Conservation (phyloP, 139 green algal species). For the Picochlorum sp. region DNA sequence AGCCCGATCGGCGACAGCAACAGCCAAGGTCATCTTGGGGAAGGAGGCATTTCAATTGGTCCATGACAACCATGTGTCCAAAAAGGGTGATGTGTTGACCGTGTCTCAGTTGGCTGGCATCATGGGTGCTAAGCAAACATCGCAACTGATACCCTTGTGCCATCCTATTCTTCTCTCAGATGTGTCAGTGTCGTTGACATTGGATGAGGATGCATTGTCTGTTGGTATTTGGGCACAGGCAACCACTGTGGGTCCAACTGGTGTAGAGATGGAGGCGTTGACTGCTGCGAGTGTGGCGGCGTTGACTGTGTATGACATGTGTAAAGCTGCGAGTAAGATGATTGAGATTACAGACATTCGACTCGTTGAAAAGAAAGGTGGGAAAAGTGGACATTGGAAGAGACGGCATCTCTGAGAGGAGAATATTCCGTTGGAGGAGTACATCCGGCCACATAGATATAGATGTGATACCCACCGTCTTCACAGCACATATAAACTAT, state of each 20-base stretch:
- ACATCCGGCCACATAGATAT: too few species aligned
- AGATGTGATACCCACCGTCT: too few species aligned
- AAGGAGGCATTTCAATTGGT: constrained; percentile 53
- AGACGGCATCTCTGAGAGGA: background rate
- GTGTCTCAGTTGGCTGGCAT: constrained; percentile 83
- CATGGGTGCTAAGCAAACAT: constrained; percentile 81
- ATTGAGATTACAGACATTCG: constrained; percentile 65
- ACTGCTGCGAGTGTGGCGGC: constrained; percentile 70
- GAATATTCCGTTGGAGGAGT: too few species aligned
- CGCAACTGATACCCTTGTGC: constrained; percentile 80
- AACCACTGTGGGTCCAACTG: constrained; percentile 51
- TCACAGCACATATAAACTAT: too few species aligned
- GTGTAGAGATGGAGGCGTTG: constrained; percentile 98
- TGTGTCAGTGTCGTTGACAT: constrained; percentile 55
- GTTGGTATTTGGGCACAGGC: constrained; percentile 53
- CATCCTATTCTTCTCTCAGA: constrained; percentile 64
- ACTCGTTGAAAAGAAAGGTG: constrained; percentile 73
- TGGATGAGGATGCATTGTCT: constrained; percentile 31
- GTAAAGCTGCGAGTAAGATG: constrained; percentile 75
- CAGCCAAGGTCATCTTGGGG: constrained; percentile 58
- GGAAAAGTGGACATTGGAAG: constrained; percentile 62
- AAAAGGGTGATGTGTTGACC: constrained; percentile 85
- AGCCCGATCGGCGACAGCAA: constrained; percentile 49
- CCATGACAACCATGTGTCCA: constrained; percentile 42
- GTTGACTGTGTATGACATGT: constrained; percentile 97